These are phyloP conservation scores for Rhodotorula sphaerocarpa DNA, from an alignment of 768 basidiomycete genomes.

Conservation along the genomic window DNA sequence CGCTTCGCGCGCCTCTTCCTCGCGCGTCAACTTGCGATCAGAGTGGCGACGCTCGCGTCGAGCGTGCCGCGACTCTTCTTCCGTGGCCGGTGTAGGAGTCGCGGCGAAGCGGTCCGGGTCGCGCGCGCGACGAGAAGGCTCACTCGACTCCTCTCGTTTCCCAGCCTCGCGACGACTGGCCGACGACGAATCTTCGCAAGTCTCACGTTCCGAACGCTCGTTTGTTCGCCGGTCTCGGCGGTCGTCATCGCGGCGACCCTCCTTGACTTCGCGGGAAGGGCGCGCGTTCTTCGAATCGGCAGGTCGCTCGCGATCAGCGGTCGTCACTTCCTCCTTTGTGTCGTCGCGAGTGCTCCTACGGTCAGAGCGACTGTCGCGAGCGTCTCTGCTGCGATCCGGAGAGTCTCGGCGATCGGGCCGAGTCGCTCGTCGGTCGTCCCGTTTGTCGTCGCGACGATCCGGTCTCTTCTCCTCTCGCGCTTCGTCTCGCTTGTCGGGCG, in stretches of 20 bases:
- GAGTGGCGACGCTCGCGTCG: not conserved
- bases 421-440: not conserved
- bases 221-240: not conserved
- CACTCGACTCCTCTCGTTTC: not conserved
- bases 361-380: not conserved
- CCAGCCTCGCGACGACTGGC: not conserved
- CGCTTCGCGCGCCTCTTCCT: constrained; percentile 9
- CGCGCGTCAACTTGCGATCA: constrained; percentile 2
- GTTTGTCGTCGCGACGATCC: not conserved
- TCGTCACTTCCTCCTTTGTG: too few species aligned
- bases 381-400: not conserved
- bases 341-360: not conserved
- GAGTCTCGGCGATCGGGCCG: not conserved
- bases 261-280: not conserved
- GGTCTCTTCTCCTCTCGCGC: not conserved
- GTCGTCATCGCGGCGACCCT: not conserved
- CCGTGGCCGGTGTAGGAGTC: not conserved
- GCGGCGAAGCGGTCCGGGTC: too few species aligned
- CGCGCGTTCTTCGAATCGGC: not conserved
- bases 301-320: not conserved
- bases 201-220: not conserved
- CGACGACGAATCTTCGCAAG: not conserved
- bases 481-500: constrained; percentile 29
- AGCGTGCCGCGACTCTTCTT: constrained; percentile 1
- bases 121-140: too few species aligned